Evolutionary conservation across 2,329 filamentous ascomycete genomes (phyloP).

Genomic region (Claviceps digitariae): DNA sequence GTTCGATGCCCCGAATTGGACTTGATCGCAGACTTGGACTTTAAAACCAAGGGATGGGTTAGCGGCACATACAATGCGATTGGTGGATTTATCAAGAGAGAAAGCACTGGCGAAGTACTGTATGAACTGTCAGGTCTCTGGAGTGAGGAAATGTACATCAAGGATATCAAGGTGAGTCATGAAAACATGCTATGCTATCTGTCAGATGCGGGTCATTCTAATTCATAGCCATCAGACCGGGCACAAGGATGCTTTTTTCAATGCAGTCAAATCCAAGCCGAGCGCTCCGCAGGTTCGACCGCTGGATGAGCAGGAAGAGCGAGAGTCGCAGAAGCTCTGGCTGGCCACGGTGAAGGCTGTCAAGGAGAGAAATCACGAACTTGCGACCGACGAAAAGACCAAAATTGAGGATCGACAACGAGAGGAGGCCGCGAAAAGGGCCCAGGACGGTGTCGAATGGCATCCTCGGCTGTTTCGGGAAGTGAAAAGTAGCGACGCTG

Average conservation of each 20-base stretch:
- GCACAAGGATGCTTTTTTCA: conserved; percentile 79
- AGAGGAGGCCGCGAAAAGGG: conserved; percentile 70
- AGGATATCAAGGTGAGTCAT: conserved; percentile 55
- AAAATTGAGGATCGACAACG: conserved; percentile 87
- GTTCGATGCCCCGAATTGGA: conserved; percentile 82
- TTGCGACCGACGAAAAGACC: conserved; percentile 92
- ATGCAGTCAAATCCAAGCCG: conserved; percentile 66
- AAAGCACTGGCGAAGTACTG: conserved; percentile 72
- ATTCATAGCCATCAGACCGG: conserved; percentile 51
- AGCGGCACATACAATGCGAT: conserved; percentile 94
- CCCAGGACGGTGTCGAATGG: conserved; percentile 74
- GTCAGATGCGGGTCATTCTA: not conserved
- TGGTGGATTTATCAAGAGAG: conserved; percentile 78
- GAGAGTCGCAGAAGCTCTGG: conserved; percentile 87
- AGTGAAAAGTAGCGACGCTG: conserved; percentile 64
- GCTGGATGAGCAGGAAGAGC: conserved; percentile 72
- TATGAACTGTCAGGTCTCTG: conserved; percentile 87
- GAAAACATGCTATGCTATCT: not conserved
- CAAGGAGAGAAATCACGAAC: conserved; percentile 69
- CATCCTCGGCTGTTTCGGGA: conserved; percentile 70
- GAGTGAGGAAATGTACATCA: conserved; percentile 91
- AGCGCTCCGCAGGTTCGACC: conserved; percentile 62
- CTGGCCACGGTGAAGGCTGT: conserved; percentile 68
- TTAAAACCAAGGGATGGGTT: conserved; percentile 98
- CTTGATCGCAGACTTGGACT: conserved; percentile 82